Percentiles rank a stretch among this genome's conserved stretches.
Evolutionary conservation across 257 asterid species (phyloP).

Genomic region (Primulina eburnea): DNA sequence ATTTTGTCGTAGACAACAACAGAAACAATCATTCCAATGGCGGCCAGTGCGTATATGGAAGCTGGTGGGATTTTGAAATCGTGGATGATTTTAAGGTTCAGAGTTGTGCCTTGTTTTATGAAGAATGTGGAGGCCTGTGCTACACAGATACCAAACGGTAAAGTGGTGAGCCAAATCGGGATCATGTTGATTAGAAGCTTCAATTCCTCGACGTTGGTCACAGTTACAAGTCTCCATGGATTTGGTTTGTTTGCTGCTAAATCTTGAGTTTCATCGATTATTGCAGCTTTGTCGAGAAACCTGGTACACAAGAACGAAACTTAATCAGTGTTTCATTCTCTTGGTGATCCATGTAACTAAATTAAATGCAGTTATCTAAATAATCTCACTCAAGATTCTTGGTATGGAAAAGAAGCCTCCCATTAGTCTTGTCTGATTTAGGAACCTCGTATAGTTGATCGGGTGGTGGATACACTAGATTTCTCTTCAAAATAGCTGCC

Average conservation of each 20-base stretch:
- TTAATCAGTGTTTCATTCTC: background rate
- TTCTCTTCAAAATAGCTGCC: constrained; percentile 67
- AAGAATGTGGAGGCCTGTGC: constrained; percentile 77
- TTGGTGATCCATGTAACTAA: background rate
- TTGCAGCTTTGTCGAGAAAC: constrained; percentile 88
- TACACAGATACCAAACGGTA: constrained; percentile 65
- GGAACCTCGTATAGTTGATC: constrained; percentile 60
- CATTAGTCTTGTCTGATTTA: constrained; percentile 34
- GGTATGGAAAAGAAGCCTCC: constrained; percentile 66
- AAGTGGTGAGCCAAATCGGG: constrained; percentile 69
- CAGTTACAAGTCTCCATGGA: constrained; percentile 63
- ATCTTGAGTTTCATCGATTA: constrained; percentile 39
- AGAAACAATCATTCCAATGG: constrained; percentile 66
- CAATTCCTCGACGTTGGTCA: constrained; percentile 66
- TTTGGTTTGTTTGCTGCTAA: constrained; percentile 24
- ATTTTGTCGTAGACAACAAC: constrained; percentile 58
- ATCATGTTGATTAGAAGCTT: constrained; percentile 64
- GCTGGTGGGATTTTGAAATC: constrained; percentile 70
- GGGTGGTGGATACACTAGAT: constrained; percentile 42
- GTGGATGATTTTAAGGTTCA: constrained; percentile 41
- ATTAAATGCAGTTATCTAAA: background rate
- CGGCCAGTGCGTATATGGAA: constrained; percentile 55
- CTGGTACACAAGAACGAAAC: constrained; percentile 31
- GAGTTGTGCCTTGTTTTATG: constrained; percentile 60
- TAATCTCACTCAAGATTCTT: constrained; percentile 49